phyloP scores from a whole-genome alignment of 1,139 yeast genomes.

The Lodderomyces beijingensis region DNA sequence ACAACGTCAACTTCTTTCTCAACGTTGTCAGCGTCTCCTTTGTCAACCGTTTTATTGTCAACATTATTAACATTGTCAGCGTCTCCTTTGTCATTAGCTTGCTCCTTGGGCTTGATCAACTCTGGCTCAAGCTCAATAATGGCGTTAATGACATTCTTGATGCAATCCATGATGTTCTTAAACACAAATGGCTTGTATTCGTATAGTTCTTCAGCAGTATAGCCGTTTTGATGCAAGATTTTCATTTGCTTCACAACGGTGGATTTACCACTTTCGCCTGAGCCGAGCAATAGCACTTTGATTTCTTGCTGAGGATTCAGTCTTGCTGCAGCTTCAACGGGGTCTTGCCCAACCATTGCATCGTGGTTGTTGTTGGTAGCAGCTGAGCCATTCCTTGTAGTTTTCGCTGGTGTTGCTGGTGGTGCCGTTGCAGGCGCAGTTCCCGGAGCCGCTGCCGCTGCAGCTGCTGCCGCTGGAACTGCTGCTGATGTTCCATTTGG shows the following conservation, averaged over 20 bases:
- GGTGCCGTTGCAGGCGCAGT: slow-evolving; percentile 1
- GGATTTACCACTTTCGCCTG: slow-evolving; percentile 79
- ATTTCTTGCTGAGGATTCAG: slow-evolving; percentile 35
- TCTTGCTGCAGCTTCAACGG: slow-evolving; percentile 12
- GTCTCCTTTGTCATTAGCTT: slow-evolving; percentile 6
- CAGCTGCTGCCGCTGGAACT: slow-evolving; percentile 2
- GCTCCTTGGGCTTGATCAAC: slow-evolving; percentile 28
- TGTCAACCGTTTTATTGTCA: slow-evolving; percentile 4
- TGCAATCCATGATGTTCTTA: slow-evolving; percentile 64
- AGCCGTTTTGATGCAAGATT: slow-evolving; percentile 69
- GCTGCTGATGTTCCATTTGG: slow-evolving; percentile 4
- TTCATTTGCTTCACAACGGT: slow-evolving; percentile 74
- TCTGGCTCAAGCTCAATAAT: slow-evolving; percentile 47
- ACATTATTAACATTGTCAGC: not conserved
- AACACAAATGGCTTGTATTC: slow-evolving; percentile 70
- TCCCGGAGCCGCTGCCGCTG: not conserved
- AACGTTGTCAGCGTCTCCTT: slow-evolving; percentile 6
- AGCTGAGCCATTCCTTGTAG: slow-evolving; percentile 5
- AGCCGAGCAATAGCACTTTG: slow-evolving; percentile 64
- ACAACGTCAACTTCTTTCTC: not conserved
- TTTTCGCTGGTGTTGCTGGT: not conserved
- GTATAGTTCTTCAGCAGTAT: slow-evolving; percentile 54
- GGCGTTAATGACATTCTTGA: slow-evolving; percentile 57
- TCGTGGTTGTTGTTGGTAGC: slow-evolving; percentile 3
- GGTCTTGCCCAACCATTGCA: slow-evolving; percentile 6